Percentiles rank a stretch among this genome's conserved stretches.
Evolutionary conservation across 192 early-diverging fungal species (phyloP).

Genomic region (Podila epicladia): DNA sequence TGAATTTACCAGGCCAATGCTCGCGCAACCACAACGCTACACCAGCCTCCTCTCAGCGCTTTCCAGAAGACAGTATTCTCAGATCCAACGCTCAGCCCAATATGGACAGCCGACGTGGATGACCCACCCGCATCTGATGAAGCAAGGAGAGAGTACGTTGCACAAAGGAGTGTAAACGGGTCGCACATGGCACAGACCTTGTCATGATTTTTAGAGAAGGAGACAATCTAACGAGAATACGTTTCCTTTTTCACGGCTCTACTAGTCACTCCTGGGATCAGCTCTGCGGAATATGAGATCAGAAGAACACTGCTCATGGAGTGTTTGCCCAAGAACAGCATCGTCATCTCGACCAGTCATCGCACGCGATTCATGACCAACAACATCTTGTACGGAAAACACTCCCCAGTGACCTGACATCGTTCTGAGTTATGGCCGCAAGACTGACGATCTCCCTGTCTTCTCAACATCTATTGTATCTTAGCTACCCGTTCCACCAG

Average conservation of each 20-base stretch:
- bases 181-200: too few species aligned
- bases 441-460: not conserved
- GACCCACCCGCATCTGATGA: slow-evolving; percentile 87
- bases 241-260: slow-evolving; percentile 8
- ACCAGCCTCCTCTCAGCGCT: not conserved
- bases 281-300: slow-evolving; percentile 76
- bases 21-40: not conserved
- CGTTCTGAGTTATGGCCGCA: not conserved
- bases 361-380: slow-evolving; percentile 86
- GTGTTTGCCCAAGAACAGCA: slow-evolving; percentile 69
- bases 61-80: slow-evolving; percentile 1
- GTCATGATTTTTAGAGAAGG: too few species aligned
- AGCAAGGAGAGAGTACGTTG: slow-evolving; percentile 69
- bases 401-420: not conserved
- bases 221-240: not conserved
- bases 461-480: not conserved
- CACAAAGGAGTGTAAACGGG: too few species aligned
- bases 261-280: slow-evolving; percentile 82
- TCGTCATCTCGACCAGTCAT: slow-evolving; percentile 78
- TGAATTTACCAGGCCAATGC: not conserved
- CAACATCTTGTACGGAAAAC: slow-evolving; percentile 79
- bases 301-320: slow-evolving; percentile 74
- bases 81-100: not conserved
- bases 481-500: slow-evolving; percentile 92
- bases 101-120: slow-evolving; percentile 85